Percentiles rank a stretch among this genome's conserved stretches.
phyloP scores from a whole-genome alignment of 345 rosid species.

The Acer campestre region DNA sequence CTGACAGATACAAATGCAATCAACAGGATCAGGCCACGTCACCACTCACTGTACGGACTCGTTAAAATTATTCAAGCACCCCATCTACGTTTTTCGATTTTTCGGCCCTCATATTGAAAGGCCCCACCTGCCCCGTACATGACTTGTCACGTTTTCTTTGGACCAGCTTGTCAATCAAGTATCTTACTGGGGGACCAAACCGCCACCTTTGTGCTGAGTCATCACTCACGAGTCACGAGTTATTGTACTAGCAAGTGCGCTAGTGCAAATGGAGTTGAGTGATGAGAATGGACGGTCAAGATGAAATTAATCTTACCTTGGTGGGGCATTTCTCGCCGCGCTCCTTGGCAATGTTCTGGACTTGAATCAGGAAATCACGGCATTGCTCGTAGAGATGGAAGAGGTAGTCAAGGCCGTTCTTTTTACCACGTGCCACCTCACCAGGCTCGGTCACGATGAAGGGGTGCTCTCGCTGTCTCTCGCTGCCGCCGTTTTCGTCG shows the following conservation, averaged over 20 bases:
- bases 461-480: slow-evolving; percentile 97
- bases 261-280: neutral
- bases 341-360: slow-evolving; percentile 88
- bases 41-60: slow-evolving; percentile 28
- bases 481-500: slow-evolving; percentile 44
- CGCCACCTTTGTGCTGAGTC: slow-evolving; percentile 6
- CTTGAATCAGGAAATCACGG: slow-evolving; percentile 91
- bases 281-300: slow-evolving; percentile 15
- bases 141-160: slow-evolving; percentile 42
- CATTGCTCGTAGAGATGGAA: slow-evolving; percentile 98
- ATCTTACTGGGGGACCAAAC: neutral
- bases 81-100: slow-evolving; percentile 18
- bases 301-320: slow-evolving; percentile 50
- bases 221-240: neutral
- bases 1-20: neutral
- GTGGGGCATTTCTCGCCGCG: slow-evolving; percentile 99
- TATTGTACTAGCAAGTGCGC: neutral
- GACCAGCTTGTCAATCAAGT: slow-evolving; percentile 42
- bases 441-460: slow-evolving; percentile 99
- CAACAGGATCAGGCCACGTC: slow-evolving; percentile 34
- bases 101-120: slow-evolving; percentile 23
- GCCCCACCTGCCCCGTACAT: slow-evolving; percentile 15
- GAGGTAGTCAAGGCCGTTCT: slow-evolving; percentile 98
- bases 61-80: slow-evolving; percentile 18
- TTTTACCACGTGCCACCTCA: slow-evolving; percentile 98